A percentile compares a stretch with the other conserved stretches of the same genome.
Evolutionary conservation across 139 green algal species (phyloP).

Genomic region (Chlorella sp.): DNA sequence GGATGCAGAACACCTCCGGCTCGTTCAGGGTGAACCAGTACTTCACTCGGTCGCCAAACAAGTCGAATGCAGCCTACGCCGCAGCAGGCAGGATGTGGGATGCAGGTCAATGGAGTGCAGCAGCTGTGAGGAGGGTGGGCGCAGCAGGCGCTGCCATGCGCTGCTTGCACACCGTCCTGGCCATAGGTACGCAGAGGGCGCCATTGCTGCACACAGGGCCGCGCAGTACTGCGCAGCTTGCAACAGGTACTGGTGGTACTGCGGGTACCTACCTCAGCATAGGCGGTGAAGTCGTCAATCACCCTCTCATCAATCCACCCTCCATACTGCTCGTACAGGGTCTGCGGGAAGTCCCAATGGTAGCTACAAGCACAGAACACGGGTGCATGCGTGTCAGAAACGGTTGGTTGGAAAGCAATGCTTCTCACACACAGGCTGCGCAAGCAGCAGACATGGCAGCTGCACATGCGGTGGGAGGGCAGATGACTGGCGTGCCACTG

Average conservation of each 20-base stretch:
- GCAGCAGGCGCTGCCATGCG: too few relatives aligned
- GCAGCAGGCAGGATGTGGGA: background rate
- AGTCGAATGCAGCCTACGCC: constrained; percentile 38
- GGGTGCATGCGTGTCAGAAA: too few relatives aligned
- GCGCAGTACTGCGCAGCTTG: too few relatives aligned
- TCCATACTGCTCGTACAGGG: constrained; percentile 53
- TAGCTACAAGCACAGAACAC: constrained; percentile 1
- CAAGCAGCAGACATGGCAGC: too few relatives aligned
- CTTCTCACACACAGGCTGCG: too few relatives aligned
- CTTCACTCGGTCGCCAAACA: constrained; percentile 51
- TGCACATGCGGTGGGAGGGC: constrained; percentile 48
- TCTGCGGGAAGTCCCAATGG: constrained; percentile 56
- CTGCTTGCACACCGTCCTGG: too few relatives aligned
- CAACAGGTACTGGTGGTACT: background rate
- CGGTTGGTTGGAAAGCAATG: too few relatives aligned
- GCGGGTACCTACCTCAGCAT: constrained; percentile 29
- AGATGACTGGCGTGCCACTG: too few relatives aligned
- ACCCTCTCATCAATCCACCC: constrained; percentile 43
- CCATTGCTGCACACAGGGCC: too few relatives aligned
- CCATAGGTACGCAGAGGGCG: too few relatives aligned
- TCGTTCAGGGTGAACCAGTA: constrained; percentile 68
- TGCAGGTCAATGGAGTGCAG: too few relatives aligned
- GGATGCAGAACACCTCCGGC: constrained; percentile 39
- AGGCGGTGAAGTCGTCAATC: constrained; percentile 53
- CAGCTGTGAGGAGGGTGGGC: too few relatives aligned